Percentiles rank a stretch among this genome's conserved stretches.
Conservation (phyloP, 2,329 filamentous ascomycete species). For the Epicoccum nigrum region DNA sequence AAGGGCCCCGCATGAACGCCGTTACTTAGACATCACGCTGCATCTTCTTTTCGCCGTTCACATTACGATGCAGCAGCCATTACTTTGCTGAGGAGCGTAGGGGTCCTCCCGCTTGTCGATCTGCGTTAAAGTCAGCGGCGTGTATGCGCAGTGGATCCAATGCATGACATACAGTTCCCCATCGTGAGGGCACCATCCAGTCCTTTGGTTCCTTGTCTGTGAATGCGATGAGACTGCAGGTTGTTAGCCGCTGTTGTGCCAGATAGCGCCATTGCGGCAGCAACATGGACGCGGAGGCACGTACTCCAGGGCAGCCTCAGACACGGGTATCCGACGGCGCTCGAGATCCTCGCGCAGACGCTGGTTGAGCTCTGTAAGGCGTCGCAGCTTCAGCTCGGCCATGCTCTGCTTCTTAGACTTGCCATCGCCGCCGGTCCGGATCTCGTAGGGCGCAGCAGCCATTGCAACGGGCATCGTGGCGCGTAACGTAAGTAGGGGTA, state of each 20-base stretch:
- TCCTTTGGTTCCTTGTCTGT: conserved; percentile 94
- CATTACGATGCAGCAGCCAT: conserved; percentile 95
- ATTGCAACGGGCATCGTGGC: conserved; percentile 51
- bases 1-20: conserved; percentile 48
- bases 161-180: conserved; percentile 71
- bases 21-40: conserved; percentile 45
- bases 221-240: conserved; percentile 87
- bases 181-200: conserved; percentile 98
- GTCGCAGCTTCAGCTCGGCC: conserved; percentile 95
- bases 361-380: conserved; percentile 95
- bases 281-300: conserved; percentile 15
- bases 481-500: conserved; percentile 23
- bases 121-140: conserved; percentile 47
- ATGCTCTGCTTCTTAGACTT: conserved; percentile 99
- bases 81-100: conserved; percentile 94
- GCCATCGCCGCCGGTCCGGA: conserved; percentile 68
- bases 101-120: conserved; percentile 96
- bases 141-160: not conserved
- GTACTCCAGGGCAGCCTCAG: conserved; percentile 75
- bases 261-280: not conserved
- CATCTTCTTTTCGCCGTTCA: conserved; percentile 54
- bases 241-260: conserved; percentile 28
- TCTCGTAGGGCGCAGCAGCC: conserved; percentile 67
- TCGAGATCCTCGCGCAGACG: conserved; percentile 95
- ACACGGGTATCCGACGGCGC: conserved; percentile 92